Evolutionary conservation across 768 basidiomycete species (phyloP).

Genomic region (Auricularia sp.): DNA sequence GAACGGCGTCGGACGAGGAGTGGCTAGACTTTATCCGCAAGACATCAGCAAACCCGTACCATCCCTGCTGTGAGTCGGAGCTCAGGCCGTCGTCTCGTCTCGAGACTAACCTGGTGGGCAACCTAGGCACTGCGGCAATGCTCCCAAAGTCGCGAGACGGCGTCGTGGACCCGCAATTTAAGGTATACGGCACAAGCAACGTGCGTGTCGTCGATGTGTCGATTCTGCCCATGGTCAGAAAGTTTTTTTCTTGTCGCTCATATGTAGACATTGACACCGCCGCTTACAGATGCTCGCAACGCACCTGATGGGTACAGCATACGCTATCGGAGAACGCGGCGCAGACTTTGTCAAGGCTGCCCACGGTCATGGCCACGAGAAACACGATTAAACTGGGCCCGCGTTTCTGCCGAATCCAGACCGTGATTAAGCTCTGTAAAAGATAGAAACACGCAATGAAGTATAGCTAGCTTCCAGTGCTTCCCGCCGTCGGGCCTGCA

Average conservation of each 20-base stretch:
- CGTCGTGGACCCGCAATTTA: conserved; percentile 21
- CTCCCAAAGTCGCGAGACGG: conserved; percentile 30
- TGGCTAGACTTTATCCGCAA: background rate
- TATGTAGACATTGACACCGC: background rate
- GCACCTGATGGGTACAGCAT: background rate
- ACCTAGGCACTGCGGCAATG: conserved; percentile 28
- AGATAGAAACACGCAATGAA: too few species aligned
- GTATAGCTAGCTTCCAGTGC: too few species aligned
- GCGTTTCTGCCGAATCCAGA: too few species aligned
- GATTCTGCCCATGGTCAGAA: background rate
- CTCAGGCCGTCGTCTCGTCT: conserved; percentile 21
- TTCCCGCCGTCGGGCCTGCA: too few species aligned
- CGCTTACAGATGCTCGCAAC: background rate
- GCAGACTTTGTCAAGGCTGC: background rate
- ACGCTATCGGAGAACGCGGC: background rate
- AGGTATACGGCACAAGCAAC: conserved; percentile 24
- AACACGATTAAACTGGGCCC: too few species aligned
- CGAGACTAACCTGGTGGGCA: conserved; percentile 12
- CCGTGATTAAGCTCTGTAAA: too few species aligned
- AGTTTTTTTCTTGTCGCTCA: background rate
- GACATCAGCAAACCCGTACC: conserved; percentile 7
- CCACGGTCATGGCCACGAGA: background rate
- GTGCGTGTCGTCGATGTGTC: conserved; percentile 16
- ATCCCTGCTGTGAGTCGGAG: conserved; percentile 11
- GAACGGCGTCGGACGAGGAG: conserved; percentile 4